phyloP scores from a whole-genome alignment of 2,329 filamentous ascomycete genomes.

The Pseudodiploospora longispora region DNA sequence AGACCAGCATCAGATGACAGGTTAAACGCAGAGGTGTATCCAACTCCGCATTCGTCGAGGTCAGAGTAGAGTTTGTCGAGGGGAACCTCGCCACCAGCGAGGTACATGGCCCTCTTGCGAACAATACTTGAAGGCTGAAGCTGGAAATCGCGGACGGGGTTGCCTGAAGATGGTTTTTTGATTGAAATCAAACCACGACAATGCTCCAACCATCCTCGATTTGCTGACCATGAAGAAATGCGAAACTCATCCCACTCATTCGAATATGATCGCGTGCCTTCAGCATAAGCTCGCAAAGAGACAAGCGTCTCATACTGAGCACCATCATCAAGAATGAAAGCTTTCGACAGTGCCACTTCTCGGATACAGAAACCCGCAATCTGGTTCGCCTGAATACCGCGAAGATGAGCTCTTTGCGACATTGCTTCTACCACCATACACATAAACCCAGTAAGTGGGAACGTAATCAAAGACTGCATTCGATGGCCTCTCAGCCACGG shows the following conservation, averaged over 20 bases:
- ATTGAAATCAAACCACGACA: constrained; percentile 45
- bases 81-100: constrained; percentile 5
- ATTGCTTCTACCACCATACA: constrained; percentile 44
- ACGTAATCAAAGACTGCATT: constrained; percentile 48
- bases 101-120: constrained; percentile 4
- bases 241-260: constrained; percentile 48
- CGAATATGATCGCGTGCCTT: constrained; percentile 24
- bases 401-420: constrained; percentile 23
- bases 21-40: constrained; percentile 18
- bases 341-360: constrained; percentile 19
- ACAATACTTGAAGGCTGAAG: constrained; percentile 9
- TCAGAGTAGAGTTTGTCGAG: constrained; percentile 18
- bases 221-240: constrained; percentile 44
- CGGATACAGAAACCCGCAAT: constrained; percentile 14
- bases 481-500: constrained; percentile 52
- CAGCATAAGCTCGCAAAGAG: constrained; percentile 17
- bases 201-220: constrained; percentile 49
- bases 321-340: constrained; percentile 18
- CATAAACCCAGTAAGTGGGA: constrained; percentile 45
- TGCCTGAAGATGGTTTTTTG: constrained; percentile 12
- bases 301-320: constrained; percentile 17
- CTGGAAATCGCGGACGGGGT: constrained; percentile 14
- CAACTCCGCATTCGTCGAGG: constrained; percentile 16
- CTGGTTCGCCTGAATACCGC: constrained; percentile 13
- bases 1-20: constrained; percentile 8